These are phyloP conservation scores for Trichoderma orchidacearum DNA, from an alignment of 495 filamentous ascomycete species.

Conservation along the genomic window DNA sequence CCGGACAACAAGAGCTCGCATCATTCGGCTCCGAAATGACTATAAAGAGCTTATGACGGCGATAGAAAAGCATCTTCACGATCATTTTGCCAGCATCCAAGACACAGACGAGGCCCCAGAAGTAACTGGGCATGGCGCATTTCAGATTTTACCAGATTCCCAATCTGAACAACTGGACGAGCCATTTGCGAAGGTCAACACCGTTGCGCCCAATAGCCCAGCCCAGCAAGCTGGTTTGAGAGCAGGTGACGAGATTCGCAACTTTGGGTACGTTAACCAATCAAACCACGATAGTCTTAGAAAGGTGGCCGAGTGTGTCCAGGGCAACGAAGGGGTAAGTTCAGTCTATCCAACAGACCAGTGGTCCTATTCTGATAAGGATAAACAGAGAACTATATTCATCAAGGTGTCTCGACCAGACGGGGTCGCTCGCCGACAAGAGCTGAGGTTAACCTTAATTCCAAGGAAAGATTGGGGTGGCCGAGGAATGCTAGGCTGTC, in stretches of 20 bases:
- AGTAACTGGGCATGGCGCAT: not conserved
- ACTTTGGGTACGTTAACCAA: conserved; percentile 71
- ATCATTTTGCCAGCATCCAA: conserved; percentile 48
- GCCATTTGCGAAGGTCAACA: conserved; percentile 86
- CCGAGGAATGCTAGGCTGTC: conserved; percentile 75
- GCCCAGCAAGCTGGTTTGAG: conserved; percentile 73
- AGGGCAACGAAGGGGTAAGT: conserved; percentile 82
- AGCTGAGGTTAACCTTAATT: conserved; percentile 54
- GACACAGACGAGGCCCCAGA: conserved; percentile 17
- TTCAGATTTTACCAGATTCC: conserved; percentile 15
- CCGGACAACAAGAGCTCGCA: conserved; percentile 77
- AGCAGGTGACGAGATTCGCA: conserved; percentile 67
- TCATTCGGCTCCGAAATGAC: conserved; percentile 83
- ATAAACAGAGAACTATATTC: conserved; percentile 44
- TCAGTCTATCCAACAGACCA: not conserved
- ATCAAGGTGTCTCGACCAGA: conserved; percentile 52
- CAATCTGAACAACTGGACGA: conserved; percentile 36
- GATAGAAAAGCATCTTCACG: conserved; percentile 73
- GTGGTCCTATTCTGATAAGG: conserved; percentile 6
- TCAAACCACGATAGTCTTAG: conserved; percentile 74
- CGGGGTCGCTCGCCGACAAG: conserved; percentile 28
- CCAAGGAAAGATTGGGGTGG: conserved; percentile 80
- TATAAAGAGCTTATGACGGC: conserved; percentile 75
- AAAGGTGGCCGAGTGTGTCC: conserved; percentile 73
- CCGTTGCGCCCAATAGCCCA: conserved; percentile 63